Percentiles rank a stretch among this genome's conserved stretches.
Evolutionary conservation across 2,329 filamentous ascomycete genomes (phyloP).

Genomic region (Ophiostoma sp.): DNA sequence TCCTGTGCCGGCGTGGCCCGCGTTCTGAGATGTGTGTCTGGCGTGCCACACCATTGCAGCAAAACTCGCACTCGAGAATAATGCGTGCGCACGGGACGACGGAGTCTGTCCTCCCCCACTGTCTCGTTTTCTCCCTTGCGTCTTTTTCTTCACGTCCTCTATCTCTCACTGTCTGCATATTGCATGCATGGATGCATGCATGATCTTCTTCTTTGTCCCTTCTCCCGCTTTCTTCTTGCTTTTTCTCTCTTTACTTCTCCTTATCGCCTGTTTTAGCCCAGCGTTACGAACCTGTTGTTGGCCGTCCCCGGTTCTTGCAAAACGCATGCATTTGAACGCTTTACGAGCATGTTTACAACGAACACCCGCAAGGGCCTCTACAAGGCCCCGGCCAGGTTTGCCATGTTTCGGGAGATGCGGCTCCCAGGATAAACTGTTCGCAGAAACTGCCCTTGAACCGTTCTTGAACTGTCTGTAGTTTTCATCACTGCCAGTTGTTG

Average conservation of each 20-base stretch:
- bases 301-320: conserved; percentile 4
- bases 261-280: background rate
- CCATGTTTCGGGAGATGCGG: conserved; percentile 7
- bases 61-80: background rate
- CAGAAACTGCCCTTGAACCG: background rate
- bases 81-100: background rate
- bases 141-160: conserved; percentile 2
- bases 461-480: background rate
- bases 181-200: background rate
- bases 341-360: background rate
- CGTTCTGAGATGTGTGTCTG: background rate
- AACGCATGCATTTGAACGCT: background rate
- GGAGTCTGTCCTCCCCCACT: background rate
- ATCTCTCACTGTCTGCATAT: background rate
- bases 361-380: background rate
- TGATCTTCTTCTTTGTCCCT: background rate
- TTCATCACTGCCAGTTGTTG: background rate
- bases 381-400: background rate
- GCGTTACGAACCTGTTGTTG: background rate
- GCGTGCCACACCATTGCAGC: background rate
- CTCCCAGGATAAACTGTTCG: background rate
- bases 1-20: conserved; percentile 9
- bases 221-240: background rate
- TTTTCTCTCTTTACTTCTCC: background rate
- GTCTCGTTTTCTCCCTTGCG: background rate